Evolutionary conservation across 176 grass and related monocot species (phyloP), one percentile per base, ranked within the genome.

Genomic region (Oryza longistaminata): DNA sequence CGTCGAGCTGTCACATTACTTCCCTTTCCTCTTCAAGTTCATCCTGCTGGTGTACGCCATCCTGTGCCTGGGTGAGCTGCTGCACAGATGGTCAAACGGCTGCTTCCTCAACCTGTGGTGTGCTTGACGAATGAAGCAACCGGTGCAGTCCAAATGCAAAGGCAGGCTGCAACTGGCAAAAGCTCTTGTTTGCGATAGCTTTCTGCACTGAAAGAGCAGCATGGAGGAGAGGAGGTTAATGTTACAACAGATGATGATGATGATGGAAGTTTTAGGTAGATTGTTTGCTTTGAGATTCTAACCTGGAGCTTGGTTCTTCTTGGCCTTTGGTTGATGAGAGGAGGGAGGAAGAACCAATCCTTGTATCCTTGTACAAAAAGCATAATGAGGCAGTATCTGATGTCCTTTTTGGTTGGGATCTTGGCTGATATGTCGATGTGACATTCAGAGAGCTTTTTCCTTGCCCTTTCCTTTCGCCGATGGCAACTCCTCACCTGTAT

Each of bases 1-100:
- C 50, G 62, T 82, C 11, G 93, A 92, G 81, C 80, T 95, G 6
- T 90, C 93, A 70, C 78, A 84, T 25, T 95, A 92, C 86, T 90
- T 95, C 29, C 85, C 93, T 37, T 84, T 92, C 10, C 90, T 91
- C 61, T 80, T 89, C 82, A 95, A 95, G 85, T 75, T 92, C 78
- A 50, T 86, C 39, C 42, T 95, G 77, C 78, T 95, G 45, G 50
- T 62, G 13, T 95, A 90, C 80, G 90, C 88, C 88, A 50, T 90
- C 66, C 85, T 95, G 19, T 95, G 93, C 74, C n/a, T 95, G 17
- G 85, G 70, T 31, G 88, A 95, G 53, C 85, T 95, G 46, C 90
- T 95, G 78, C 85, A 70, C 68, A 86, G 81, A 88, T 92, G 85
- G 91, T 88, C 85, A 0, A 75, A 29, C 33, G 70, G 76, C 44